Evolutionary conservation across 768 basidiomycete species (phyloP), one percentile per base, ranked within the genome.

Genomic region (Mycena epipterygia): DNA sequence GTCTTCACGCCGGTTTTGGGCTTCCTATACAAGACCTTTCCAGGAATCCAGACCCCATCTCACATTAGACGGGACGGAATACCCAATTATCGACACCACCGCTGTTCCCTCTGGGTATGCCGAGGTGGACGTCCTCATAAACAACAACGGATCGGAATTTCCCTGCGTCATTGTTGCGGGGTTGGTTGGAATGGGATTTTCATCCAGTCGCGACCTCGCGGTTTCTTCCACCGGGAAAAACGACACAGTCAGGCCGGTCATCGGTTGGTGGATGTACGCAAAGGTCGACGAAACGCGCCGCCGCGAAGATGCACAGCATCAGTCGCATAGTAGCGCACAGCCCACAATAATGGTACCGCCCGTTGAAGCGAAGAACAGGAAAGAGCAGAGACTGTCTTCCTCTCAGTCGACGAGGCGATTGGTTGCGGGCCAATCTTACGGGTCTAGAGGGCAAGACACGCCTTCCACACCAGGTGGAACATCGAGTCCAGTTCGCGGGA

Each of bases 181-280:
- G 3, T n/a, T 65, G n/a, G 53, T 65, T 11, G 64, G 64, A 23
- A 65, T 65, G 64, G 64, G 64, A 11, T 48, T 57, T 30, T 57
- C 63, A 21, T 64, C 59, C n/a, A 64, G 63, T 29, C 52, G 63
- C 52, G 42, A 57, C 21, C 27, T 3, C 29, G 3, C 42, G 9
- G 58, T 60, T 7, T 60, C 58, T 5, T 1, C 25, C 17, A 48
- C 42, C 30, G 58, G 58, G 29, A 60, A n/a, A 42, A 60, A 60
- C 23, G 58, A 60, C 29, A 58, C 57, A 30, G 19, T 58, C 16
- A 21, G 57, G 19, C 57, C 57, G 16, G 57, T 58, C 57, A 23
- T 58, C 29, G 57, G 23, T 2, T 58, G 57, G 57, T 58, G 57
- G 57, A 44, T 58, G 37, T 58, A 42, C 29, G 17, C 57, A n/a